Percentiles rank a stretch among this genome's conserved stretches.
Evolutionary conservation across 257 asterid species (phyloP).

Genomic region (Nicotiana tomentosiformis): DNA sequence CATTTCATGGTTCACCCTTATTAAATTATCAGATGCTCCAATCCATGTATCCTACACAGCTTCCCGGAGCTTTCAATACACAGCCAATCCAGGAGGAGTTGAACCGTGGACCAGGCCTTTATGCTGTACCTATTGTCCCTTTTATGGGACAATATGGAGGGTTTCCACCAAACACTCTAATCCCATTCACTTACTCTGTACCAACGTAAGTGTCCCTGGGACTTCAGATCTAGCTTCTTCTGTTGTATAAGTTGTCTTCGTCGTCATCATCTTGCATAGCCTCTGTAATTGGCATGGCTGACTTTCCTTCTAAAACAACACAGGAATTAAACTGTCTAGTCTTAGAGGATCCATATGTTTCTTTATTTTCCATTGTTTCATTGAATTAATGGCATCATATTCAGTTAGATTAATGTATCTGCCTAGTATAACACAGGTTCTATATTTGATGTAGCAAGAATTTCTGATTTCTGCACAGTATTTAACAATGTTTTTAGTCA

Average conservation of each 20-base stretch:
- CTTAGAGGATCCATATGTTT: background rate
- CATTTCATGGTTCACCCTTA: slow-evolving; percentile 20
- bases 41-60: slow-evolving; percentile 24
- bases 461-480: background rate
- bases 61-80: slow-evolving; percentile 20
- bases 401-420: background rate
- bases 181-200: slow-evolving; percentile 76
- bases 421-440: background rate
- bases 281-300: background rate
- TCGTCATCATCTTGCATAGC: background rate
- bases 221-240: background rate
- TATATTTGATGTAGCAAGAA: background rate
- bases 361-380: background rate
- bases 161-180: slow-evolving; percentile 50
- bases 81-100: slow-evolving; percentile 53
- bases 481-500: background rate
- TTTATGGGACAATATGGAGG: slow-evolving; percentile 50
- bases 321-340: background rate
- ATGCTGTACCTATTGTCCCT: slow-evolving; percentile 75
- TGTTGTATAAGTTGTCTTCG: background rate
- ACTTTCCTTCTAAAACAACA: background rate
- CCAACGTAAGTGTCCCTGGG: slow-evolving; percentile 64
- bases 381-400: background rate
- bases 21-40: slow-evolving; percentile 24
- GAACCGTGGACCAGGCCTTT: slow-evolving; percentile 81